Conservation (phyloP, 164 flowering plant species). For the Sextonia rubra region DNA sequence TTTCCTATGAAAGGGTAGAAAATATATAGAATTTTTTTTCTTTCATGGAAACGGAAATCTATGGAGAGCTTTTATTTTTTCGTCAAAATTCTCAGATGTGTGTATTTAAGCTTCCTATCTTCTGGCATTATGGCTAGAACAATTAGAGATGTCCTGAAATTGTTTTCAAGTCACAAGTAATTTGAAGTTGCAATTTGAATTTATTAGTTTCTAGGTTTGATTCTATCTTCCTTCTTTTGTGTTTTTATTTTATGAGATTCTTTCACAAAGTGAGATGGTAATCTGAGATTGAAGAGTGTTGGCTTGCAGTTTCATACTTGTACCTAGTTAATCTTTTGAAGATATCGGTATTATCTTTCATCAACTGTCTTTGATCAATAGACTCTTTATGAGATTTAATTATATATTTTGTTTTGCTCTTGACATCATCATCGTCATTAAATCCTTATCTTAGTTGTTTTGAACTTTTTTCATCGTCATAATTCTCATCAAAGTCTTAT, state of each 20-base stretch:
- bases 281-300: not conserved
- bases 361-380: not conserved
- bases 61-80: not conserved
- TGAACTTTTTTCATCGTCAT: no score
- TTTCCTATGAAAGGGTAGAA: no score
- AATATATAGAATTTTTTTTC: no score
- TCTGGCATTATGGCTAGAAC: not conserved
- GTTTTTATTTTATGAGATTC: not conserved
- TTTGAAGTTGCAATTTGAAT: not conserved
- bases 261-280: not conserved
- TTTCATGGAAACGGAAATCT: no score
- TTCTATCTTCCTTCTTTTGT: not conserved
- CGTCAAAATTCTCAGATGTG: not conserved
- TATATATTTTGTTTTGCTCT: not conserved
- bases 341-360: not conserved
- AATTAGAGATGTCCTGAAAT: not conserved
- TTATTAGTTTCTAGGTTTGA: not conserved
- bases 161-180: not conserved
- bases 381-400: not conserved
- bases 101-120: not conserved
- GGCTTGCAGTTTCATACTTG: not conserved
- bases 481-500: no score
- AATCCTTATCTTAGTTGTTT: not conserved
- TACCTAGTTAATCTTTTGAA: not conserved
- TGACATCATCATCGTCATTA: no score